Percentiles rank a stretch among this genome's conserved stretches.
Evolutionary conservation across 352 stramenopile genomes (phyloP).

Genomic region (Pythium pyrilobum): DNA sequence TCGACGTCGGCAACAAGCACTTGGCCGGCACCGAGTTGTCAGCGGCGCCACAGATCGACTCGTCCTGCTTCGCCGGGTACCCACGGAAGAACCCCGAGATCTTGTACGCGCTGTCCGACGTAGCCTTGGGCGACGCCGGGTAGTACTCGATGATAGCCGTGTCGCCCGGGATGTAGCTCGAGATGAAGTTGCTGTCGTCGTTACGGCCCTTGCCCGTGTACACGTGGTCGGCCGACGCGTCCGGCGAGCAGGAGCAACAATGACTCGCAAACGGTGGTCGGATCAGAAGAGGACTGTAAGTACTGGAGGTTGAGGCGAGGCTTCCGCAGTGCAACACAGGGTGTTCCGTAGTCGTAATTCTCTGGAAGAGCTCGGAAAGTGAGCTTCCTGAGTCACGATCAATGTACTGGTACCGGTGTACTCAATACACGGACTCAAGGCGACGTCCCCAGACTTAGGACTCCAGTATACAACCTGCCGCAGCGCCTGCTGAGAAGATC

Average conservation of each 20-base stretch:
- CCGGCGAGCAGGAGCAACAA: constrained; percentile 5
- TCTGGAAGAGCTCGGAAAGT: too few relatives aligned
- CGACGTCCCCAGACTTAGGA: too few relatives aligned
- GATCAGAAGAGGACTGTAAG: too few relatives aligned
- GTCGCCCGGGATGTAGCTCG: constrained; percentile 36
- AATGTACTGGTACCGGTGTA: too few relatives aligned
- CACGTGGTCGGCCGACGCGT: constrained; percentile 17
- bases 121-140: constrained; percentile 2
- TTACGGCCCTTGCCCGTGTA: constrained; percentile 37
- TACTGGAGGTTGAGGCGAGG: too few relatives aligned
- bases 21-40: constrained; percentile 45
- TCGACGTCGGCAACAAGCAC: constrained; percentile 30
- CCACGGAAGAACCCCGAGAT: constrained; percentile 44
- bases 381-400: too few relatives aligned
- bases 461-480: too few relatives aligned
- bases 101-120: constrained; percentile 22
- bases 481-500: too few relatives aligned
- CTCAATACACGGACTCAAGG: too few relatives aligned
- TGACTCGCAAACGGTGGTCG: too few relatives aligned
- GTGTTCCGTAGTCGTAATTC: too few relatives aligned
- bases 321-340: too few relatives aligned
- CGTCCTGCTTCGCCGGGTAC: constrained; percentile 24
- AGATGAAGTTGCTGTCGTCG: constrained; percentile 32
- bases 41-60: constrained; percentile 39
- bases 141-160: constrained; percentile 42